Evolutionary conservation across 2,329 filamentous ascomycete species (phyloP).

Genomic region (Cladosporium sp.): DNA sequence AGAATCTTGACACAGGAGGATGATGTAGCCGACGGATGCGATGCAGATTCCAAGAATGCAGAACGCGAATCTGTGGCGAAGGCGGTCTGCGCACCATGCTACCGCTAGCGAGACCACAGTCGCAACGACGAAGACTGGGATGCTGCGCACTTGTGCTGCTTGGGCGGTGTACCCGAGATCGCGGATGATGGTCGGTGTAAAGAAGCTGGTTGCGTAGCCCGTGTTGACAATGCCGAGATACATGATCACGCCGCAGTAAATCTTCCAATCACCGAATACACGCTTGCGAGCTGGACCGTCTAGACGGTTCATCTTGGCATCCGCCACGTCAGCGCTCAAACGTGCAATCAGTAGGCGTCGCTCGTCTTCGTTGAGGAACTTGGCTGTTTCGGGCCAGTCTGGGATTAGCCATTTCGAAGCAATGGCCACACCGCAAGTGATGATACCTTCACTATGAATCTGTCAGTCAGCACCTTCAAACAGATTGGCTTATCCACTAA

Average conservation of each 20-base stretch:
- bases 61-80: constrained; percentile 52
- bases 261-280: constrained; percentile 47
- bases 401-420: constrained; percentile 32
- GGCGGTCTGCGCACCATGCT: constrained; percentile 48
- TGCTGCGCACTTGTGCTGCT: constrained; percentile 36
- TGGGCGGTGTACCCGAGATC: constrained; percentile 40
- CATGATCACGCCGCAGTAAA: constrained; percentile 38
- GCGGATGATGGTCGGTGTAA: constrained; percentile 40
- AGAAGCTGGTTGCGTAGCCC: constrained; percentile 42
- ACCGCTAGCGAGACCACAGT: constrained; percentile 37
- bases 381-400: constrained; percentile 42
- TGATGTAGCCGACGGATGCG: constrained; percentile 52
- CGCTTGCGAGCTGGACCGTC: constrained; percentile 46
- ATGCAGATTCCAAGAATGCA: constrained; percentile 49
- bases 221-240: constrained; percentile 40
- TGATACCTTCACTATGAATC: constrained; percentile 25
- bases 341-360: constrained; percentile 40
- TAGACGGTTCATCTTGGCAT: constrained; percentile 50
- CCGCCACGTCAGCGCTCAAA: constrained; percentile 33
- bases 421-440: constrained; percentile 25
- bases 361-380: constrained; percentile 46
- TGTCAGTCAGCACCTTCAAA: not conserved
- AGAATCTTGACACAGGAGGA: constrained; percentile 48
- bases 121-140: constrained; percentile 34
- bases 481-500: not conserved